These are phyloP conservation scores for Castanopsis chinensis DNA, from an alignment of 306 rosid genomes.

Conservation along the genomic window DNA sequence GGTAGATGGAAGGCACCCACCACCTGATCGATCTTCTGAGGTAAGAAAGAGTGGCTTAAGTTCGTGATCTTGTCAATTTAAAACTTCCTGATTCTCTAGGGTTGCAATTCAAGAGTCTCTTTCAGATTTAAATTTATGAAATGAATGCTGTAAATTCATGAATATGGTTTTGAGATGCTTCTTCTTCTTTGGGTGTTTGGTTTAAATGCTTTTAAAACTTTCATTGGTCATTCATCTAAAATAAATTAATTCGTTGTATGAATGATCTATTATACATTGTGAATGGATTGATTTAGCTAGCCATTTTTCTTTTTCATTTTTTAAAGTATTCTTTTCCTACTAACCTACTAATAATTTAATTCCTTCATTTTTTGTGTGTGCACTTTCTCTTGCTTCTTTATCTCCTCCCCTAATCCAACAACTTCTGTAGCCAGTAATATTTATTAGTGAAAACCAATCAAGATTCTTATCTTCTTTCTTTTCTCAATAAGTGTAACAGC, in stretches of 20 bases:
- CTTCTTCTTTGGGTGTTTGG: not conserved
- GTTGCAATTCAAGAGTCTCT: not conserved
- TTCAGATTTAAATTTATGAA: not conserved
- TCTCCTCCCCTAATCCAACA: not conserved
- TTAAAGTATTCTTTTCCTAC: not conserved
- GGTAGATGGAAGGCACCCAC: slow-evolving; percentile 43
- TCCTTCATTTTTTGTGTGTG: not conserved
- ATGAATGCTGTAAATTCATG: not conserved
- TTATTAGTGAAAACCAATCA: not conserved
- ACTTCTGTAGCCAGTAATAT: not conserved
- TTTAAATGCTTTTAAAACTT: too few species aligned
- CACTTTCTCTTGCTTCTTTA: not conserved
- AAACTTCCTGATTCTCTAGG: not conserved
- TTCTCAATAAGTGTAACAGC: slow-evolving; percentile 66
- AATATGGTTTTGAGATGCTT: not conserved
- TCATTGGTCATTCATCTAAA: too few species aligned
- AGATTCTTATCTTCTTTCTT: not conserved
- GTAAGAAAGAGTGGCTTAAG: slow-evolving; percentile 24
- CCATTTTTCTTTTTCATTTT: too few species aligned
- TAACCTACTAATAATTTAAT: not conserved
- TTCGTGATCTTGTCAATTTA: not conserved
- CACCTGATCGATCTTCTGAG: slow-evolving; percentile 79
- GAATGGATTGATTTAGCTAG: not conserved
- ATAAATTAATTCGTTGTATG: slow-evolving; percentile 6
- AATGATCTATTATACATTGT: not conserved